Evolutionary conservation across 2,329 filamentous ascomycete species (phyloP).

Genomic region (Aspergillus puulaauensis): DNA sequence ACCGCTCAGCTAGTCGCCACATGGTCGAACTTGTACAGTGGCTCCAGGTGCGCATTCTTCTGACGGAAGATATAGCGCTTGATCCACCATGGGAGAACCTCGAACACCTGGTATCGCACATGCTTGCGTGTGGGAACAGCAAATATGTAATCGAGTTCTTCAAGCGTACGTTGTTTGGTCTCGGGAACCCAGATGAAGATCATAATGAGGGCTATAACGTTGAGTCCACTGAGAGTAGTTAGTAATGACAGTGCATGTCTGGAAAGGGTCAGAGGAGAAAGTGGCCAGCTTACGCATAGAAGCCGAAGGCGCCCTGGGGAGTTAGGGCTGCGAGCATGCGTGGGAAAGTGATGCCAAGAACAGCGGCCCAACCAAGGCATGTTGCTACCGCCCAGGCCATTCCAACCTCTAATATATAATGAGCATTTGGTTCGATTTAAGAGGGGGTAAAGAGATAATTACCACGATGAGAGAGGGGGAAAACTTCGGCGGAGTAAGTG

Average conservation of each 20-base stretch:
- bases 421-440: not conserved
- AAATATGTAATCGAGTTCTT: constrained; percentile 60
- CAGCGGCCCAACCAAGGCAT: constrained; percentile 49
- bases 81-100: constrained; percentile 61
- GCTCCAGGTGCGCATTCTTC: constrained; percentile 47
- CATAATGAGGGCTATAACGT: constrained; percentile 60
- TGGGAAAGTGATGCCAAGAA: constrained; percentile 53
- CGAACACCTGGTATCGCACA: constrained; percentile 57
- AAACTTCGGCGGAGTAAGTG: constrained; percentile 57
- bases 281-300: constrained; percentile 49
- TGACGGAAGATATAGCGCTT: constrained; percentile 57
- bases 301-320: constrained; percentile 58
- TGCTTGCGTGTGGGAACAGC: constrained; percentile 60
- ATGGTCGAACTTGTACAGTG: constrained; percentile 52
- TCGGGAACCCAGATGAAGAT: constrained; percentile 63
- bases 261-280: too few relatives aligned
- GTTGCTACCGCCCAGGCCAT: constrained; percentile 48
- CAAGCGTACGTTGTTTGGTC: constrained; percentile 54
- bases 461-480: constrained; percentile 56
- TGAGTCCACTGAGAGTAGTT: constrained; percentile 47
- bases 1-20: constrained; percentile 21
- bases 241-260: not conserved
- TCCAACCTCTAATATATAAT: constrained; percentile 43
- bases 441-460: constrained; percentile 5
- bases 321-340: constrained; percentile 49